phyloP scores from a whole-genome alignment of 2,329 filamentous ascomycete genomes.

The Ceratocystiopsis sp. region DNA sequence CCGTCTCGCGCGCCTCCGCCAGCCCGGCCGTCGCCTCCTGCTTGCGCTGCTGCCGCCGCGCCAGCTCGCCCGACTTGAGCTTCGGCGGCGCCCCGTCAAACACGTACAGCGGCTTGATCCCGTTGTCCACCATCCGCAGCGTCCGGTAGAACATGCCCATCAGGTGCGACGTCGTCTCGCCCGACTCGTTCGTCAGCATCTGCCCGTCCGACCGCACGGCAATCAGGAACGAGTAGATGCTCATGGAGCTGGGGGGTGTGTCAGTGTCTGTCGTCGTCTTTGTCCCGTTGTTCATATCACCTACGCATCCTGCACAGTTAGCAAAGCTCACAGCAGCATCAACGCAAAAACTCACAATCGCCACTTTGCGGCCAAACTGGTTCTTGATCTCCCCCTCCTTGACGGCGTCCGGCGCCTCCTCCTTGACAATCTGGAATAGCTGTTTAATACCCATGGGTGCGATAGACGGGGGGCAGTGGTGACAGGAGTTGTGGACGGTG shows the following conservation, averaged over 20 bases:
- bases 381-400: conserved; percentile 98
- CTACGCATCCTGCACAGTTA: conserved; percentile 7
- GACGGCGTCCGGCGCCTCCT: conserved; percentile 87
- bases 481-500: no score
- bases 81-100: conserved; percentile 96
- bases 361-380: conserved; percentile 95
- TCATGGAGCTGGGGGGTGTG: conserved; percentile 62
- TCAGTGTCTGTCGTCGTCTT: conserved; percentile 37
- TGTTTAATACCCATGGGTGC: conserved; percentile 47
- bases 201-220: conserved; percentile 93
- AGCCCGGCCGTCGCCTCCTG: conserved; percentile 76
- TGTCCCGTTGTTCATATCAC: conserved; percentile 1
- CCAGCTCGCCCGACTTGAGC: conserved; percentile 91
- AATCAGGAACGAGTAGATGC: conserved; percentile 96
- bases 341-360: conserved; percentile 51
- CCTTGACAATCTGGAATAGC: conserved; percentile 67
- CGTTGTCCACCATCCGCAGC: conserved; percentile 93
- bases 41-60: conserved; percentile 91
- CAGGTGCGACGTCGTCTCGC: conserved; percentile 91
- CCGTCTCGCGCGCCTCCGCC: conserved; percentile 92
- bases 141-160: conserved; percentile 99
- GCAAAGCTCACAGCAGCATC: conserved; percentile 5
- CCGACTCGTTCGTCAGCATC: conserved; percentile 85
- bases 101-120: conserved; percentile 95
- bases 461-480: conserved; percentile 11